These are phyloP conservation scores for Colletotrichum melonis DNA, from an alignment of 2,329 filamentous ascomycete genomes.

Conservation along the genomic window DNA sequence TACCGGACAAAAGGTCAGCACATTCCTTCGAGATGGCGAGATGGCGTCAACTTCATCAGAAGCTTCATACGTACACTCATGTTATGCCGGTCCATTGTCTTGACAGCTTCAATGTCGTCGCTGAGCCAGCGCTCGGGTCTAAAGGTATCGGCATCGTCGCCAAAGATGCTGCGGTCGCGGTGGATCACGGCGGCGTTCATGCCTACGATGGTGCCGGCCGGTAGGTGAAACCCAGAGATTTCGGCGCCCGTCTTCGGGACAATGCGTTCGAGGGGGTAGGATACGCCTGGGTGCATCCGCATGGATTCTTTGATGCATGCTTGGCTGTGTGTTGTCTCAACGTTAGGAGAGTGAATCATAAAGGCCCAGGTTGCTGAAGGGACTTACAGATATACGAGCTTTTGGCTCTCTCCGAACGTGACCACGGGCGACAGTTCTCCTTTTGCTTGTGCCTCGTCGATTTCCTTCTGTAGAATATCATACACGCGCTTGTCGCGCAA, in stretches of 20 bases:
- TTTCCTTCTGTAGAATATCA: not conserved
- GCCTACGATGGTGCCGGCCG: slow-evolving; percentile 42
- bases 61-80: not conserved
- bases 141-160: slow-evolving; percentile 54
- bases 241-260: not conserved
- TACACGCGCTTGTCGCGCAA: not conserved
- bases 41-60: not conserved
- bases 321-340: not conserved
- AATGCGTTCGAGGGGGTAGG: not conserved
- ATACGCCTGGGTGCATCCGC: not conserved
- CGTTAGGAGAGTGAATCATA: not conserved
- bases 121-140: slow-evolving; percentile 52
- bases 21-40: not conserved
- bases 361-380: not conserved
- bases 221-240: not conserved
- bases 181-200: slow-evolving; percentile 50
- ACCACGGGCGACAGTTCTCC: not conserved
- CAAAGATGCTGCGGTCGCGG: slow-evolving; percentile 52
- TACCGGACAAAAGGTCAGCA: not conserved
- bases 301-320: not conserved
- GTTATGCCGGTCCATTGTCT: slow-evolving; percentile 10
- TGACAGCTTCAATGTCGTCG: slow-evolving; percentile 42
- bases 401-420: not conserved
- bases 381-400: not conserved
- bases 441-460: not conserved